A percentile compares a stretch with the other conserved stretches of the same genome.
phyloP scores from a whole-genome alignment of 768 basidiomycete species.

The Cystofilobasidium ferigula region DNA sequence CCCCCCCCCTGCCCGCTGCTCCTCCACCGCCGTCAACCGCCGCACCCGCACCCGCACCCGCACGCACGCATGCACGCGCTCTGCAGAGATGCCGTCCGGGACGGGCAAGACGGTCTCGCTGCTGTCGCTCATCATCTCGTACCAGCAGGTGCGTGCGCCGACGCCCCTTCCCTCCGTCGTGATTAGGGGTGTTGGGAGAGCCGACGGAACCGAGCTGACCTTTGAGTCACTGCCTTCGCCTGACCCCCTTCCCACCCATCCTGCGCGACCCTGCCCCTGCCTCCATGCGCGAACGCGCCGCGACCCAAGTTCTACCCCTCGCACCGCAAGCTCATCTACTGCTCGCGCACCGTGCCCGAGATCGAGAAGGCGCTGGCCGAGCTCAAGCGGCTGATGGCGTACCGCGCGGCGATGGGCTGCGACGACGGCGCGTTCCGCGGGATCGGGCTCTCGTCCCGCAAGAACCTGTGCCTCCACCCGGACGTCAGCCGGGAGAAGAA shows the following conservation, averaged over 20 bases:
- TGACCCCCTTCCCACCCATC: background rate
- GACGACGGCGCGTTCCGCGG: conserved; percentile 78
- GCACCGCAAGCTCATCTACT: conserved; percentile 89
- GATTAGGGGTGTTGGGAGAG: too few species aligned
- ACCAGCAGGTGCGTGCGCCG: conserved; percentile 65
- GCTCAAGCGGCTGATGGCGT: conserved; percentile 82
- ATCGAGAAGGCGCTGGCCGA: conserved; percentile 97
- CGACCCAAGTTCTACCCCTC: conserved; percentile 69
- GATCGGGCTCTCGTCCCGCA: conserved; percentile 83
- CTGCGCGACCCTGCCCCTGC: background rate
- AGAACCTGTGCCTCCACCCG: conserved; percentile 92
- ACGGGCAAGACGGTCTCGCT: conserved; percentile 98
- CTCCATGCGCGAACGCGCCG: background rate
- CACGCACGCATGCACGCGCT: too few species aligned
- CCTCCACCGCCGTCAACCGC: background rate
- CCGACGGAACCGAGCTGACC: too few species aligned
- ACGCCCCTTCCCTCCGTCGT: background rate
- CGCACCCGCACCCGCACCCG: too few species aligned
- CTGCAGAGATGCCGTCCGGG: conserved; percentile 88
- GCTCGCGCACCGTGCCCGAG: conserved; percentile 97
- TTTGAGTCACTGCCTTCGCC: too few species aligned
- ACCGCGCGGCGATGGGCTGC: conserved; percentile 53
- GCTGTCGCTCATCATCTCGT: conserved; percentile 88
- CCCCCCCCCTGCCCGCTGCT: background rate
- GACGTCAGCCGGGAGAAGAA: conserved; percentile 84